phyloP scores from a whole-genome alignment of 257 asterid species.

The Ilex asprella region DNA sequence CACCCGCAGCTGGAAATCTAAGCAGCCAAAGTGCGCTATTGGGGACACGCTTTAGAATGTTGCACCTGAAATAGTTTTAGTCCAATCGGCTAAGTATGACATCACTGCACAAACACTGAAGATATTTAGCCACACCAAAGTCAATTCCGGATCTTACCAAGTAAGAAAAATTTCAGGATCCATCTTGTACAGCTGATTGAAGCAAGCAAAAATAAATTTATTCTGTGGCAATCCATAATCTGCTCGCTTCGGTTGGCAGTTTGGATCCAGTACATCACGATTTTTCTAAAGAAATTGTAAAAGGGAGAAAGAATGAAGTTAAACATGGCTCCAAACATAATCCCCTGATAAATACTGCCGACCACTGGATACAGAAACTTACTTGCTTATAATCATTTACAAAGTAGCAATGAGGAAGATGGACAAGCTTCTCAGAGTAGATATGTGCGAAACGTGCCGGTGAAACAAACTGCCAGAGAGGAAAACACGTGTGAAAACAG shows the following conservation, averaged over 20 bases:
- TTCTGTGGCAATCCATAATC: slow-evolving; percentile 95
- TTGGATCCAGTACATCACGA: slow-evolving; percentile 80
- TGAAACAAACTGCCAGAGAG: slow-evolving; percentile 74
- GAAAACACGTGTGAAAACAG: neutral
- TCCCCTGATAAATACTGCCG: slow-evolving; percentile 1
- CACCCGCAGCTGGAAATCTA: slow-evolving; percentile 97
- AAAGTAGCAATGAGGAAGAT: slow-evolving; percentile 94
- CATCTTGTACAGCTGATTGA: slow-evolving; percentile 99
- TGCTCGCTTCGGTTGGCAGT: slow-evolving; percentile 72
- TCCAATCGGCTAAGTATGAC: slow-evolving; percentile 1
- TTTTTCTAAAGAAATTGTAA: slow-evolving; percentile 53
- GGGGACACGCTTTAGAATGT: slow-evolving; percentile 94
- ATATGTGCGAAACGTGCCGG: slow-evolving; percentile 72
- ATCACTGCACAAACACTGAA: neutral
- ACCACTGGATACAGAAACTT: neutral
- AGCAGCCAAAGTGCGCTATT: slow-evolving; percentile 98
- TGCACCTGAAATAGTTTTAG: slow-evolving; percentile 64
- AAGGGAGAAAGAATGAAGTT: slow-evolving; percentile 13
- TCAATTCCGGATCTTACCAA: slow-evolving; percentile 43
- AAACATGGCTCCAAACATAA: neutral
- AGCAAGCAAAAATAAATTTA: slow-evolving; percentile 94
- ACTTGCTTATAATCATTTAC: slow-evolving; percentile 99
- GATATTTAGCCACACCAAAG: neutral
- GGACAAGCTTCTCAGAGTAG: slow-evolving; percentile 93
- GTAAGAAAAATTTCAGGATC: slow-evolving; percentile 85